Percentiles rank a stretch among this genome's conserved stretches.
phyloP scores from a whole-genome alignment of 257 asterid species.

The Rehmannia glutinosa region DNA sequence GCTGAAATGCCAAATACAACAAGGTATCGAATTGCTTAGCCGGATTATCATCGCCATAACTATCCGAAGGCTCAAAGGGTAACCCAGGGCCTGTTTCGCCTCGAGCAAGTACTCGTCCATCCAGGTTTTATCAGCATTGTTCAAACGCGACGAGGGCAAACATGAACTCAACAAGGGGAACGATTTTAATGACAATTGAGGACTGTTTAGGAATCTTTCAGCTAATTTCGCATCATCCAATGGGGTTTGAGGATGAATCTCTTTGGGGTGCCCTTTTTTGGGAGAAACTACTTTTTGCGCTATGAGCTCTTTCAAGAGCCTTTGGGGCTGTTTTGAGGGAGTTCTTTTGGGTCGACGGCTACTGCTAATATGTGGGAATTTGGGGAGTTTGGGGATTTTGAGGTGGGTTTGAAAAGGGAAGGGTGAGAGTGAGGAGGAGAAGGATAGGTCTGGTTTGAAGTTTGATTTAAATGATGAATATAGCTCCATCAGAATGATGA shows the following conservation, averaged over 20 bases:
- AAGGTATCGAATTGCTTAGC: constrained; percentile 86
- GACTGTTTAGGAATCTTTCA: constrained; percentile 89
- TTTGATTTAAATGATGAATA: constrained; percentile 53
- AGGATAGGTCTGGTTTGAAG: constrained; percentile 54
- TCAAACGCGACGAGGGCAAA: constrained; percentile 66
- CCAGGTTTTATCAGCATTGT: constrained; percentile 86
- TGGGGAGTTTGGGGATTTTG: constrained; percentile 36
- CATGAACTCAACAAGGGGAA: constrained; percentile 95
- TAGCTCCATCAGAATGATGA: constrained; percentile 50
- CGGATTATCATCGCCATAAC: constrained; percentile 76
- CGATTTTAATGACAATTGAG: constrained; percentile 74
- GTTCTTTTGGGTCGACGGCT: constrained; percentile 73
- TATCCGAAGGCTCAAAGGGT: constrained; percentile 87
- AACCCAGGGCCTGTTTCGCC: constrained; percentile 89
- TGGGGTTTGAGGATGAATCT: constrained; percentile 87
- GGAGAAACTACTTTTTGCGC: constrained; percentile 71
- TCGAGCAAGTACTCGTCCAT: constrained; percentile 86
- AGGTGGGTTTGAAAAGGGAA: constrained; percentile 56
- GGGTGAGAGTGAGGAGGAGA: constrained; percentile 62
- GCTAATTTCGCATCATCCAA: constrained; percentile 71
- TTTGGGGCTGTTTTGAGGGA: constrained; percentile 86
- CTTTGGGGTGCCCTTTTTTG: constrained; percentile 62
- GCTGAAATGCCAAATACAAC: constrained; percentile 91
- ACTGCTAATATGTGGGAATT: constrained; percentile 46
- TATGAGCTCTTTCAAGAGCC: constrained; percentile 85